Evolutionary conservation across 371 early-diverging fungal genomes (phyloP).

Genomic region (Rhizopus arrhizus): DNA sequence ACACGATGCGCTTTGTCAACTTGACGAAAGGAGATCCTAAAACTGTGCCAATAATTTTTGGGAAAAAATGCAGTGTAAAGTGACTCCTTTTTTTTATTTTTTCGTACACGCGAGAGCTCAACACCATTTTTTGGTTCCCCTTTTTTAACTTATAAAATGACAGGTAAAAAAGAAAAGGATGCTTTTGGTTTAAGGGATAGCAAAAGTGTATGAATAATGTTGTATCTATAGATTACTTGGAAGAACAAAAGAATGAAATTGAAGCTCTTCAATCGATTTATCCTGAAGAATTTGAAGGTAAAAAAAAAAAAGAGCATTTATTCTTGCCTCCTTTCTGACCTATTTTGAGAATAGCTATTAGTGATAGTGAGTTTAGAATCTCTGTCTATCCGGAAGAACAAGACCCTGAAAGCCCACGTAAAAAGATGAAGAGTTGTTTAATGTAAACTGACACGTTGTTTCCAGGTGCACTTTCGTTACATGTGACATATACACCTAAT

Average conservation of each 20-base stretch:
- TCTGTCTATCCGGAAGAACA: conserved; percentile 59
- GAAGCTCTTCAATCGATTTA: conserved; percentile 93
- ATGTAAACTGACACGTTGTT: background rate
- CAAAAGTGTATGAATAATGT: no score
- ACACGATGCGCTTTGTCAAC: no score
- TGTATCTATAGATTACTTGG: conserved; percentile 61
- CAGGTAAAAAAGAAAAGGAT: no score
- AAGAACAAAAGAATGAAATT: conserved; percentile 85
- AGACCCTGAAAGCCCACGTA: conserved; percentile 59
- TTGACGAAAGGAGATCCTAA: no score
- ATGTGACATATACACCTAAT: conserved; percentile 78
- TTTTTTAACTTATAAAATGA: no score
- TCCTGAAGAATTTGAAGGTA: conserved; percentile 84
- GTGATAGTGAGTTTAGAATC: conserved; percentile 49
- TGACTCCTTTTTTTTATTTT: no score
- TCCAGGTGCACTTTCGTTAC: conserved; percentile 58
- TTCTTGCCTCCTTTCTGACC: background rate
- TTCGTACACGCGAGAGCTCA: no score
- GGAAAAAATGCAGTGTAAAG: no score
- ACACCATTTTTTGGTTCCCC: no score
- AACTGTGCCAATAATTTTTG: no score
- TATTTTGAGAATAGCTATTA: conserved; percentile 23
- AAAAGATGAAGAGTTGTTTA: background rate
- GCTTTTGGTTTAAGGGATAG: no score
- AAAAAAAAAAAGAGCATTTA: background rate